Evolutionary conservation across 2,329 filamentous ascomycete genomes (phyloP), one percentile per base, ranked within the genome.

Genomic region (Chaetoscypha palmicola): DNA sequence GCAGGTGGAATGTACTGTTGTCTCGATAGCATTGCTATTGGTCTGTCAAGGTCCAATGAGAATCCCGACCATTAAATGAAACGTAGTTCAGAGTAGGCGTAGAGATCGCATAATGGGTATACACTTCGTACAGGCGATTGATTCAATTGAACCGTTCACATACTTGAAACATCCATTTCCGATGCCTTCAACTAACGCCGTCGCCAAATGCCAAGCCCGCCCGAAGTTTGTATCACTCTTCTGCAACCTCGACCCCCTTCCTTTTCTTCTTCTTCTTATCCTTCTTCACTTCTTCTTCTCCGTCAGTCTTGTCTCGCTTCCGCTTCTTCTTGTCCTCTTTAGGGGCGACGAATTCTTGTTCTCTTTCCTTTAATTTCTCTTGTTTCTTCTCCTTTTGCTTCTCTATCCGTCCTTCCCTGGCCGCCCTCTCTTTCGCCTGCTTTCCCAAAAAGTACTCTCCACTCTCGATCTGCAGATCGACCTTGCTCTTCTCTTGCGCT

Each of bases 361-460:
- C 83, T 48, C 89, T 75, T 69, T 92, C 86, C 65, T 83, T 83
- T 68, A 83, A 77, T 75, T 87, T 94, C 65, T 94, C 87, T 53
- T 84, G 83, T 73, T 89, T 91, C 72, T 90, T 91, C 66, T 80
- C 74, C 66, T 80, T 84, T 69, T 95, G 90, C 66, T 84, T 82
- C 64, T 94, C 88, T 60, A 87, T 76, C 53, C 88, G 74, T 60
- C 87, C 85, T 62, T 91, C 83, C 66, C 85, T 81, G 36, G 74
- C 80, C 43, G 82, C 84, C 49, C 90, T 76, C 60, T 94, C 87
- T 74, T 94, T 95, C 48, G 88, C 90, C 61, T 90, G 81, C 72
- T 95, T 95, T 61, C 83, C 82, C 62, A 98, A 68, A 66, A 97
- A 97, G 70, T 94, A 98, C 69, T 97, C 91, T 68, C 92, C 91